A percentile compares a stretch with the other conserved stretches of the same genome.
phyloP scores from a whole-genome alignment of 192 early-diverging fungal species.

The Cetraspora pellucida region DNA sequence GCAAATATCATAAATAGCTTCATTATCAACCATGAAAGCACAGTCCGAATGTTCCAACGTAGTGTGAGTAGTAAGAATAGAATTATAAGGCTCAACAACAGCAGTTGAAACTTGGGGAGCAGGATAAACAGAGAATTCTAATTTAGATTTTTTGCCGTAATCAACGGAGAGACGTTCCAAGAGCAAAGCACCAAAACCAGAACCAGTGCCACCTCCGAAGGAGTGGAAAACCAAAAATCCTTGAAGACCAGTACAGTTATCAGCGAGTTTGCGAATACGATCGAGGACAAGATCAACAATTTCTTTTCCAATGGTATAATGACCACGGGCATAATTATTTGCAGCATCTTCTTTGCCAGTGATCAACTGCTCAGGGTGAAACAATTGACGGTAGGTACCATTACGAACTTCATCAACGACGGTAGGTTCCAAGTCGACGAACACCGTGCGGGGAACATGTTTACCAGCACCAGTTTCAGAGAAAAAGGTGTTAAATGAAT shows the following conservation, averaged over 20 bases:
- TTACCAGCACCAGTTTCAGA: conserved; percentile 98
- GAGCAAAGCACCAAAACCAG: conserved; percentile 97
- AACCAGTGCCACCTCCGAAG: conserved; percentile 99
- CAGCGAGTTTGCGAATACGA: conserved; percentile 95
- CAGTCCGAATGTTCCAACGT: conserved; percentile 99
- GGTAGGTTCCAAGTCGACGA: conserved; percentile 96
- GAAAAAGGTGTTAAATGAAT: conserved; percentile 99
- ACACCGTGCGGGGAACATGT: conserved; percentile 98
- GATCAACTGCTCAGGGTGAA: conserved; percentile 93
- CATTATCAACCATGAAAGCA: conserved; percentile 99
- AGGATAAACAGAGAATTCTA: conserved; percentile 99
- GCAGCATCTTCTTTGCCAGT: conserved; percentile 99
- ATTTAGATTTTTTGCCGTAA: conserved; percentile 99
- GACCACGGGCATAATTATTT: conserved; percentile 99
- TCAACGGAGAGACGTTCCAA: conserved; percentile 99
- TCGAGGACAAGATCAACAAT: conserved; percentile 96
- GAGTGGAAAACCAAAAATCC: conserved; percentile 99
- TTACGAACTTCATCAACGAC: conserved; percentile 99
- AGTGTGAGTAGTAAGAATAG: conserved; percentile 98
- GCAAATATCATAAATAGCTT: conserved; percentile 99
- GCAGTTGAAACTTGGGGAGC: conserved; percentile 97
- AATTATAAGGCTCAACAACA: conserved; percentile 99
- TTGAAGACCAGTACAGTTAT: conserved; percentile 98
- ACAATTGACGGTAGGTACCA: conserved; percentile 92
- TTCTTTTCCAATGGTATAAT: conserved; percentile 99